Conservation (phyloP, 441 rosid genomes). For the Flueggea neowawraea region DNA sequence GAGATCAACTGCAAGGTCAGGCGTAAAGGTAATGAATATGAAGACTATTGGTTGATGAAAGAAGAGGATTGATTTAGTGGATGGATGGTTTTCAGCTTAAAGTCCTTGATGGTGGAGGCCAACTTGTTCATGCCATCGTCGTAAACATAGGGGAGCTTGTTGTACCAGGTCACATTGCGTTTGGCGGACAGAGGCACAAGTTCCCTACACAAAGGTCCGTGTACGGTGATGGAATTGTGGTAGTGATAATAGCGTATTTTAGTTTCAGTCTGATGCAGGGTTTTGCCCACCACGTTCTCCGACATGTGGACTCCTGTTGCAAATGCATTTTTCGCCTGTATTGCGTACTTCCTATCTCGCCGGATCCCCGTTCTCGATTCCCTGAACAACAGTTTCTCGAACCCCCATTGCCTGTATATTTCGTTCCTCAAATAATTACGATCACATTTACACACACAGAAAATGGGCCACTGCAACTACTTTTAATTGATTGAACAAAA, state of each 20-base stretch:
- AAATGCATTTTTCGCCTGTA: conserved; percentile 73
- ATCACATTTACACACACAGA: no score
- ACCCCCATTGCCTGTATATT: conserved; percentile 71
- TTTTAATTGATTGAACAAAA: not conserved
- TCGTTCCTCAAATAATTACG: no score
- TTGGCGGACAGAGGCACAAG: conserved; percentile 46
- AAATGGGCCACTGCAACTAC: not conserved
- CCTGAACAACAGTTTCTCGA: conserved; percentile 72
- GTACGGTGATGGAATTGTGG: conserved; percentile 59
- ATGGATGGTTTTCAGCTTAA: conserved; percentile 52
- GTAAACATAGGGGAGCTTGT: conserved; percentile 59
- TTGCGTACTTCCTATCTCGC: conserved; percentile 79
- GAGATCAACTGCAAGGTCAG: no score
- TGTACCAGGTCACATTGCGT: conserved; percentile 42
- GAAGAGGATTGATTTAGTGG: conserved; percentile 13
- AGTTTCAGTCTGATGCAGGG: conserved; percentile 69
- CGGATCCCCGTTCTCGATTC: conserved; percentile 61
- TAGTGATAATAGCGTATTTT: conserved; percentile 77
- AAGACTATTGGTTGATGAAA: no score
- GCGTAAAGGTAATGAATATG: no score
- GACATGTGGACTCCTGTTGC: conserved; percentile 94
- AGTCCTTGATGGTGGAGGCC: conserved; percentile 44
- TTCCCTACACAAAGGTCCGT: conserved; percentile 59
- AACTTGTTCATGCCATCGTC: conserved; percentile 76
- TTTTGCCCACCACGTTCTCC: conserved; percentile 62